Conservation (phyloP, 2,329 filamentous ascomycete genomes). For the Xylaria sp. region DNA sequence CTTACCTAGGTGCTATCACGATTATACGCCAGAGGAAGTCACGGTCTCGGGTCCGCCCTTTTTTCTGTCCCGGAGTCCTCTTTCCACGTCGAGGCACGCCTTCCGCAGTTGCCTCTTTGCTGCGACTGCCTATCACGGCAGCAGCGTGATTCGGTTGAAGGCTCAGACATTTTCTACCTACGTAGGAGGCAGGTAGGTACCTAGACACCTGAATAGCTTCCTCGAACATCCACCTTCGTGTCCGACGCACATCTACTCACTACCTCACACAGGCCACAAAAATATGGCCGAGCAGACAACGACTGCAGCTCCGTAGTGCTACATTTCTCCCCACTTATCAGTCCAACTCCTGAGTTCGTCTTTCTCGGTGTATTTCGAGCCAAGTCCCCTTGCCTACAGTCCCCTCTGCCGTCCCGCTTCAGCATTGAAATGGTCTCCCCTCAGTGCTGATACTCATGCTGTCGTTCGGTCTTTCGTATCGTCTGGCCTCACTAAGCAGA, state of each 20-base stretch:
- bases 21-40: neutral
- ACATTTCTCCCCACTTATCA: neutral
- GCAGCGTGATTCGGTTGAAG: neutral
- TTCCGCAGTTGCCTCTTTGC: neutral
- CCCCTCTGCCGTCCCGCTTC: neutral
- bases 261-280: neutral
- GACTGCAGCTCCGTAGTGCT: neutral
- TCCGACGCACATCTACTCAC: neutral
- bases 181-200: neutral
- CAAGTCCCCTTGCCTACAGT: neutral
- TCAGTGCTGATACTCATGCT: neutral
- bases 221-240: neutral
- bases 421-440: neutral
- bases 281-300: neutral
- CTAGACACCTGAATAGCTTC: neutral
- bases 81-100: neutral
- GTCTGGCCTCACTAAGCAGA: neutral
- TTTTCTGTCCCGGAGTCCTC: neutral
- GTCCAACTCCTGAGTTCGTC: neutral
- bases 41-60: neutral
- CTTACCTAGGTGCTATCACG: too few species aligned
- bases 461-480: neutral
- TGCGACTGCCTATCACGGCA: slow-evolving; percentile 1
- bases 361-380: neutral
- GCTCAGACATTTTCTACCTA: neutral